phyloP scores from a whole-genome alignment of 345 rosid species.

The Dipteronia sinensis region DNA sequence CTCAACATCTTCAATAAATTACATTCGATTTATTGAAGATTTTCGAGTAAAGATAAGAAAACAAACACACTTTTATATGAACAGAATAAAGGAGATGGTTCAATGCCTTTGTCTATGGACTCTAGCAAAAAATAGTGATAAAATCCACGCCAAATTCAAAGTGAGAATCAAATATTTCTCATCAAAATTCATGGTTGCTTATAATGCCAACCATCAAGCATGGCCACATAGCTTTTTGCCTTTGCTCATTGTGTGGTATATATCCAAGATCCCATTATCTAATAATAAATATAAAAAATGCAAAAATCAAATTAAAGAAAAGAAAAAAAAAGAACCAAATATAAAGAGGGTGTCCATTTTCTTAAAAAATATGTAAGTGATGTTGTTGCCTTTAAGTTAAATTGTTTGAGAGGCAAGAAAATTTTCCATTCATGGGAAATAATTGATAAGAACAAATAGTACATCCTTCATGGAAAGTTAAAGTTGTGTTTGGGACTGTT shows the following conservation, averaged over 20 bases:
- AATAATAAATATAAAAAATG: not conserved
- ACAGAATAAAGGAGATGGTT: not conserved
- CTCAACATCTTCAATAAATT: too few relatives aligned
- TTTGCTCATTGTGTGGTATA: constrained; percentile 22
- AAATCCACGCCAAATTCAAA: not conserved
- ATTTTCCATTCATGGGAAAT: not conserved
- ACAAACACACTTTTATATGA: not conserved
- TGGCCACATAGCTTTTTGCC: not conserved
- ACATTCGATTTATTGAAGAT: too few relatives aligned
- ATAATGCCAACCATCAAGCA: not conserved
- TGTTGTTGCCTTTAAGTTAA: not conserved
- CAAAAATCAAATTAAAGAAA: not conserved
- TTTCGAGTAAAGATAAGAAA: too few relatives aligned
- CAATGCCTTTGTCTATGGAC: not conserved
- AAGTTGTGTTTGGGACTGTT: not conserved
- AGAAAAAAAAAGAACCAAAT: not conserved
- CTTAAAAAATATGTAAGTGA: not conserved
- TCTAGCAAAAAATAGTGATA: not conserved
- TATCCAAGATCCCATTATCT: not conserved
- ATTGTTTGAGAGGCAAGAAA: not conserved
- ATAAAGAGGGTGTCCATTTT: not conserved
- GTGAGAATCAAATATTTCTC: constrained; percentile 2
- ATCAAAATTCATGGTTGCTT: not conserved
- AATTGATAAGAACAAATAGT: not conserved
- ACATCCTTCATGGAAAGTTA: not conserved